phyloP scores from a whole-genome alignment of 805 yeast species.

The Yarrowia sp. region DNA sequence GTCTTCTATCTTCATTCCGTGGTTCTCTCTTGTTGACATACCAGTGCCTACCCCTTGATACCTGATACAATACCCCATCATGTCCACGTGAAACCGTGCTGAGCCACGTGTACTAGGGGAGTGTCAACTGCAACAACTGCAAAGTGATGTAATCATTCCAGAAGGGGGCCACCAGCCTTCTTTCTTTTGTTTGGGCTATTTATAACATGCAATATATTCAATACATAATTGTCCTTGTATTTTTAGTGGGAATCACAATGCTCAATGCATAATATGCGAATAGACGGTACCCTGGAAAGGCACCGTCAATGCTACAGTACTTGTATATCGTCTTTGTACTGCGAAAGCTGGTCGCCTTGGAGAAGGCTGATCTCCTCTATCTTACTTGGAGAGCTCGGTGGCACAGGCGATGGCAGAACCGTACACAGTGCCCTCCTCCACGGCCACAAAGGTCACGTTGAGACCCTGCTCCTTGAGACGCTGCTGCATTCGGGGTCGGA shows the following conservation, averaged over 20 bases:
- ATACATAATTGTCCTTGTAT: not conserved
- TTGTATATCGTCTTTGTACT: too few species aligned
- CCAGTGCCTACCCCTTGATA: slow-evolving; percentile 8
- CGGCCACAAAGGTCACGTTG: slow-evolving; percentile 26
- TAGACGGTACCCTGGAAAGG: not conserved
- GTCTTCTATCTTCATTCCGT: too few species aligned
- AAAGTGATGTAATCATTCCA: not conserved
- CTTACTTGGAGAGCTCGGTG: slow-evolving; percentile 1
- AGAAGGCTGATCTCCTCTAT: too few species aligned
- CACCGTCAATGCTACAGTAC: not conserved
- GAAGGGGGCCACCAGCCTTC: slow-evolving; percentile 1
- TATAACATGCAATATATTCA: slow-evolving; percentile 19
- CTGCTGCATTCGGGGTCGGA: slow-evolving; percentile 40
- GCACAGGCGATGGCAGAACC: slow-evolving; percentile 34
- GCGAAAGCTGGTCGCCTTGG: too few species aligned
- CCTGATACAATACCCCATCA: not conserved
- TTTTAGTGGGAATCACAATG: slow-evolving; percentile 13
- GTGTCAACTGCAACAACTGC: slow-evolving; percentile 1
- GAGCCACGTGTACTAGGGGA: slow-evolving; percentile 4
- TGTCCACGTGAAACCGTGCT: slow-evolving; percentile 5
- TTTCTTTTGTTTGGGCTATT: too few species aligned
- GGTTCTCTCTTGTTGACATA: not conserved
- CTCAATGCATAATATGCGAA: slow-evolving; percentile 2
- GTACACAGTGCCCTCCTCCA: slow-evolving; percentile 16
- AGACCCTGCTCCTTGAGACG: slow-evolving; percentile 30